Base-by-base conservation (phyloP, 345 rosid species). In the Pugionium dolabratum region DNA sequence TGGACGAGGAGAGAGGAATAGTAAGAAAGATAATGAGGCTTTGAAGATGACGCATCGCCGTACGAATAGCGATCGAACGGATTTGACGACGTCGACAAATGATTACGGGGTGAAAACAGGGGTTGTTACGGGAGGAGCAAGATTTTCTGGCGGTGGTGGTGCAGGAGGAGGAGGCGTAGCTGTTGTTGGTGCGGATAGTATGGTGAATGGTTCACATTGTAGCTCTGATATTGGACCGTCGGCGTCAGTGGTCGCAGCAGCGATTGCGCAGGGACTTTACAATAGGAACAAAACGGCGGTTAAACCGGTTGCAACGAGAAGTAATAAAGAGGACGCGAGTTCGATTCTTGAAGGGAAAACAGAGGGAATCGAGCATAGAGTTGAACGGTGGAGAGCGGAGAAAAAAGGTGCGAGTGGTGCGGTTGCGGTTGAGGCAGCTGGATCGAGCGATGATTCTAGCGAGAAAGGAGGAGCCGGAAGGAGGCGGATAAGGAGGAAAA, bases 181-280 rank as follows among this genome's bases (percentile, higher is more conserved):
- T 9, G 49, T 2, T 18, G 56, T 4, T 8, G 77, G 78, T 18
- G 56, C 56, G 4, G 85, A 83, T 1, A 84, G 92, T 73, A 59
- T 80, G 82, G 81, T 86, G 58, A 86, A 84, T 28, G 96, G 77
- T 2, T 86, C 91, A 2, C 55, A 72, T 25, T 82, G 85, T 53
- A 70, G 6, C 59, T 72, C 85, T 8, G 96, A 91, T 42, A 84
- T 95, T 6, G 99, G 97, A 11, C 99, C 99, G 0, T 95, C 99
- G 0, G 96, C 97, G 2, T 95, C 99, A 4, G 79, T 95, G 1
- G 99, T 95, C 18, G 99, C 98, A 6, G 95, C 93, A 0, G 97
- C 99, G 5, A 95, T 91, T 9, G 96, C 99, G 0, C 84, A 79
- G 36, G 99, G 97, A 18, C 68, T 95, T 75, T 86, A 81, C 4